These are phyloP conservation scores for Neopestalotiopsis sp. DNA, from an alignment of 2,329 filamentous ascomycete species.

Conservation along the genomic window DNA sequence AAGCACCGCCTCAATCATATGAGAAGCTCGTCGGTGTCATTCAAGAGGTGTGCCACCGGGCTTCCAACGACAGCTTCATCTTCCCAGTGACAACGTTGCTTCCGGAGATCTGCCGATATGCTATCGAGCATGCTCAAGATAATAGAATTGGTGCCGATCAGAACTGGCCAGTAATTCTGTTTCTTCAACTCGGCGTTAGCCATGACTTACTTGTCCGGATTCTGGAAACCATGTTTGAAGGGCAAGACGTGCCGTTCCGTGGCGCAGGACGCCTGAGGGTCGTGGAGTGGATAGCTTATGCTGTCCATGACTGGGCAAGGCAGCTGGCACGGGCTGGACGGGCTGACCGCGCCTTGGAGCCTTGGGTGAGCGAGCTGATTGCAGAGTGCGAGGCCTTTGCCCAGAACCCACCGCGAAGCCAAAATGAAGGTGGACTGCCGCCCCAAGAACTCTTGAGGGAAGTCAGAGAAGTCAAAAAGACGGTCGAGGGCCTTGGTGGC, in stretches of 20 bases:
- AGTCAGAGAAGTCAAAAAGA: constrained; percentile 48
- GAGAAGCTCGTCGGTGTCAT: constrained; percentile 71
- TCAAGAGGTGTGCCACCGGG: constrained; percentile 68
- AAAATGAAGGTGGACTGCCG: constrained; percentile 52
- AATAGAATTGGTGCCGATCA: constrained; percentile 61
- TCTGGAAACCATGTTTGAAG: constrained; percentile 62
- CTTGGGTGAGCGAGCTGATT: constrained; percentile 46
- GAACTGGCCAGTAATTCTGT: constrained; percentile 62
- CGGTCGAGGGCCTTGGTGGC: constrained; percentile 51
- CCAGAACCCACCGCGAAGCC: constrained; percentile 38
- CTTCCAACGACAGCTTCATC: constrained; percentile 68
- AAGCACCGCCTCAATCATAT: constrained; percentile 64
- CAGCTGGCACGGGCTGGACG: constrained; percentile 42
- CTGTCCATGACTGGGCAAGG: constrained; percentile 51
- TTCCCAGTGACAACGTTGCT: constrained; percentile 68
- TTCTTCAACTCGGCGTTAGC: constrained; percentile 61
- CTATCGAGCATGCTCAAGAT: constrained; percentile 63
- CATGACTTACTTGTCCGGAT: constrained; percentile 62
- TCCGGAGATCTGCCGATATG: constrained; percentile 67
- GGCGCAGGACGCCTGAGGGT: constrained; percentile 55
- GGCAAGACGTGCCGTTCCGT: constrained; percentile 64
- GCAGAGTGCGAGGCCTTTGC: constrained; percentile 54
- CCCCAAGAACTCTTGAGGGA: constrained; percentile 48
- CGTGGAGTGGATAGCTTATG: constrained; percentile 59
- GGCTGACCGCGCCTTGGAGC: constrained; percentile 34